Evolutionary conservation across 2,329 filamentous ascomycete species (phyloP).

Genomic region (Clonostachys byssicola): DNA sequence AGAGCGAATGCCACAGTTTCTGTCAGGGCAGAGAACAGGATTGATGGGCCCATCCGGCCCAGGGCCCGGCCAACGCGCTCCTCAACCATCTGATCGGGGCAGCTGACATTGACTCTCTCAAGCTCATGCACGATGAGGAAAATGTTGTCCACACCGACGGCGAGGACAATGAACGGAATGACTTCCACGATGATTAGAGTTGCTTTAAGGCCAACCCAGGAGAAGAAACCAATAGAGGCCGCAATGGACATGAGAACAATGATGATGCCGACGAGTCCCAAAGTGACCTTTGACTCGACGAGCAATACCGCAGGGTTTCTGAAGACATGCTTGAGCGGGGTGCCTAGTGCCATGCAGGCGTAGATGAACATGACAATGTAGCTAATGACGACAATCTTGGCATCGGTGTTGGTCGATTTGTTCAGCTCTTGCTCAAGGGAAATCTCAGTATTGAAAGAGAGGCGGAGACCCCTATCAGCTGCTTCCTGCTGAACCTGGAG

Average conservation of each 20-base stretch:
- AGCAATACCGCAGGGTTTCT: conserved; percentile 79
- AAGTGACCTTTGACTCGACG: conserved; percentile 93
- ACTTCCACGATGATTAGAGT: conserved; percentile 98
- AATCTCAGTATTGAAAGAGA: conserved; percentile 94
- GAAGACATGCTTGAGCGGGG: conserved; percentile 73
- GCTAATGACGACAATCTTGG: conserved; percentile 92
- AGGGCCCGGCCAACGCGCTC: conserved; percentile 81
- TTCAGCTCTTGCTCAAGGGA: conserved; percentile 94
- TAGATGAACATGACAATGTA: conserved; percentile 99
- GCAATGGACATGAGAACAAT: conserved; percentile 98
- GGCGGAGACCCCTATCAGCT: conserved; percentile 67
- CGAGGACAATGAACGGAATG: conserved; percentile 93
- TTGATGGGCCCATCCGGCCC: conserved; percentile 96
- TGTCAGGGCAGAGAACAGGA: conserved; percentile 89
- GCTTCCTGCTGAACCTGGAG: conserved; percentile 80
- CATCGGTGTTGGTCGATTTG: conserved; percentile 97
- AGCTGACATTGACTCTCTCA: conserved; percentile 87
- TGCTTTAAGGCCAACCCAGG: conserved; percentile 85
- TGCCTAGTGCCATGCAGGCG: conserved; percentile 87
- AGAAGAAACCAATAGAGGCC: conserved; percentile 91
- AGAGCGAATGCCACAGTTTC: conserved; percentile 93
- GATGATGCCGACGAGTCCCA: conserved; percentile 89
- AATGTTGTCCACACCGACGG: conserved; percentile 97
- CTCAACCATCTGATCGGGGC: conserved; percentile 84
- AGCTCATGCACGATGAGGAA: conserved; percentile 99